Conservation (phyloP, 2,329 filamentous ascomycete species). For the Sclerotinia spermophila region DNA sequence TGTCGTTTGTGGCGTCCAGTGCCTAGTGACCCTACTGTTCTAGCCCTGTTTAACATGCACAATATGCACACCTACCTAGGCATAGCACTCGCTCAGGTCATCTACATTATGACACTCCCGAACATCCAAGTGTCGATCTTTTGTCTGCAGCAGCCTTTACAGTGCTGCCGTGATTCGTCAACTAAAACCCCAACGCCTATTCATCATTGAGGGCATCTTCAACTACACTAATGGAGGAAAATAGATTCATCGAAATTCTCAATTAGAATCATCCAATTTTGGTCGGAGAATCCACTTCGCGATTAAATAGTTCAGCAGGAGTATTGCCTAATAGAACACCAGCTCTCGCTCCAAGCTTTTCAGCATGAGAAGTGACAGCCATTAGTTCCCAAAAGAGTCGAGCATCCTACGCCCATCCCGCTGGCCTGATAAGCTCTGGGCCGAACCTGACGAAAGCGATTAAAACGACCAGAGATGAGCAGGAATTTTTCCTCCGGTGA, state of each 20-base stretch:
- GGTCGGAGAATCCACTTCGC: constrained; percentile 16
- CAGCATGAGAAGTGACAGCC: constrained; percentile 15
- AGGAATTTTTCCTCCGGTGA: neutral
- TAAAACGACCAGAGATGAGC: neutral
- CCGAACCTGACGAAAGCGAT: constrained; percentile 12
- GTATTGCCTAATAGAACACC: constrained; percentile 7
- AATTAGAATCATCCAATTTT: constrained; percentile 21
- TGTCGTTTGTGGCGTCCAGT: constrained; percentile 16
- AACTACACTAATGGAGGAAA: neutral
- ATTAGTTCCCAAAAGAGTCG: constrained; percentile 13
- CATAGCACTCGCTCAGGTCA: constrained; percentile 12
- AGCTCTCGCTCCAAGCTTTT: constrained; percentile 5
- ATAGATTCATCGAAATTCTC: neutral
- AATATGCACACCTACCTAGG: constrained; percentile 8
- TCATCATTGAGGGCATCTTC: constrained; percentile 1
- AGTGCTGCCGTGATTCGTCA: constrained; percentile 26
- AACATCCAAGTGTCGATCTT: constrained; percentile 30
- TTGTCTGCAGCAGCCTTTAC: constrained; percentile 20
- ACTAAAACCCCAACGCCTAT: constrained; percentile 19
- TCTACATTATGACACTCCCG: constrained; percentile 29
- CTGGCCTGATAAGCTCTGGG: neutral
- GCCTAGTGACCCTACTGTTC: constrained; percentile 2
- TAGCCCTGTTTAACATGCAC: constrained; percentile 17
- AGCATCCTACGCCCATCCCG: constrained; percentile 4
- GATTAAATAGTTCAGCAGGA: neutral